These are phyloP conservation scores for Rosa chinensis DNA, from an alignment of 306 rosid genomes.

Conservation along the genomic window DNA sequence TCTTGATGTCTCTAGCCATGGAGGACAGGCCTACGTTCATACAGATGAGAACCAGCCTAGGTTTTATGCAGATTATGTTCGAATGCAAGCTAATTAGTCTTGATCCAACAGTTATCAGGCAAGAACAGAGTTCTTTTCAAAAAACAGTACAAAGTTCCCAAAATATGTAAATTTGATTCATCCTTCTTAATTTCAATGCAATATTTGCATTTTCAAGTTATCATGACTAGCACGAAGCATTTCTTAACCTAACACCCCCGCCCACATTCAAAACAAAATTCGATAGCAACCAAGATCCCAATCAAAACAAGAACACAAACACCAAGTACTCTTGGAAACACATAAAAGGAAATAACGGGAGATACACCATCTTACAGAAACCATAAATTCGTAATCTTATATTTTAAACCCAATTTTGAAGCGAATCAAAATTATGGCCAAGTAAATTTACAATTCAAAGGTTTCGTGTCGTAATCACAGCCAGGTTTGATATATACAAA, in stretches of 20 bases:
- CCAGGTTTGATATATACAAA: constrained; percentile 16
- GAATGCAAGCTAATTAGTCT: constrained; percentile 12
- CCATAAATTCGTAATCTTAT: background rate
- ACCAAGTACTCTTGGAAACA: background rate
- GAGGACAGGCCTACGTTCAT: constrained; percentile 61
- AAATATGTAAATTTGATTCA: background rate
- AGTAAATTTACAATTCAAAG: constrained; percentile 12
- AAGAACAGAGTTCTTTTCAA: background rate
- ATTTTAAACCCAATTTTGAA: constrained; percentile 6
- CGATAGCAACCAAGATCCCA: background rate
- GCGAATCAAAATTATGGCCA: constrained; percentile 23
- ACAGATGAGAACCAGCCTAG: constrained; percentile 33
- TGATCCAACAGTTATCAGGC: background rate
- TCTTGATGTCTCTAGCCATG: constrained; percentile 70
- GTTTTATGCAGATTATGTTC: constrained; percentile 36
- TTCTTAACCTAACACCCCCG: background rate
- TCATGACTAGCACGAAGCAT: background rate
- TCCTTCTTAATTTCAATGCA: background rate
- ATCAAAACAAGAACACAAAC: background rate
- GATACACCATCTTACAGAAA: background rate
- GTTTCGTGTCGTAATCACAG: constrained; percentile 33
- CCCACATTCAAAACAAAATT: background rate
- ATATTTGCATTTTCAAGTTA: background rate
- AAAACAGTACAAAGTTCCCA: background rate
- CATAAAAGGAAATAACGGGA: background rate